These are phyloP conservation scores for Litchi chinensis DNA, from an alignment of 345 rosid species.

Conservation along the genomic window DNA sequence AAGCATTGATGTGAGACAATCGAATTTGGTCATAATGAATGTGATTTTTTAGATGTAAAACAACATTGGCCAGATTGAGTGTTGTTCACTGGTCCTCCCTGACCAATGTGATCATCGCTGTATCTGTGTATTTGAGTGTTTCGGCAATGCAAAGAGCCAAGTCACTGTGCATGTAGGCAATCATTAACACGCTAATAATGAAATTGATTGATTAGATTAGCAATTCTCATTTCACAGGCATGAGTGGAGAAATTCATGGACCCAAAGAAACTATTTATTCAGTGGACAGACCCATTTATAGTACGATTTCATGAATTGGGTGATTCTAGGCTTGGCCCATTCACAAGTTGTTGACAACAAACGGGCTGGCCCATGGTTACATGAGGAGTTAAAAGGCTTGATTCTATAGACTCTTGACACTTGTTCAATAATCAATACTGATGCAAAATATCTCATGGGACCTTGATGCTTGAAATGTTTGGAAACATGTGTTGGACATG, in stretches of 20 bases:
- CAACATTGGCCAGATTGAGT: background rate
- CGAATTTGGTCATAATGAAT: background rate
- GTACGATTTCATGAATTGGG: background rate
- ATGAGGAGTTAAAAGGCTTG: background rate
- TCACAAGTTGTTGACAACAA: background rate
- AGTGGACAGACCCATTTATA: background rate
- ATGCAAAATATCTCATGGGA: slow-evolving; percentile 2
- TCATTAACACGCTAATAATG: slow-evolving; percentile 1
- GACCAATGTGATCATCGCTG: background rate
- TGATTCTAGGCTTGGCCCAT: slow-evolving; percentile 6
- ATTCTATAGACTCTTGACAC: background rate
- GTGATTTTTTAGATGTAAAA: background rate
- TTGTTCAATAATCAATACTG: background rate
- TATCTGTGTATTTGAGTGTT: background rate
- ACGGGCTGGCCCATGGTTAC: background rate
- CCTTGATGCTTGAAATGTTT: background rate
- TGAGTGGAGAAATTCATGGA: background rate
- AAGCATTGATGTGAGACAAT: background rate
- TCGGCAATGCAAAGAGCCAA: slow-evolving; percentile 9
- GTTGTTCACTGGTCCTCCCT: background rate
- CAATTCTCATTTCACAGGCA: background rate
- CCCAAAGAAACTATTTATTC: background rate
- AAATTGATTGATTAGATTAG: background rate
- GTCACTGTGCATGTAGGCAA: background rate
- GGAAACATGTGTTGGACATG: background rate